Conservation (phyloP, 768 basidiomycete genomes). For the Xanthoconium purpureum region DNA sequence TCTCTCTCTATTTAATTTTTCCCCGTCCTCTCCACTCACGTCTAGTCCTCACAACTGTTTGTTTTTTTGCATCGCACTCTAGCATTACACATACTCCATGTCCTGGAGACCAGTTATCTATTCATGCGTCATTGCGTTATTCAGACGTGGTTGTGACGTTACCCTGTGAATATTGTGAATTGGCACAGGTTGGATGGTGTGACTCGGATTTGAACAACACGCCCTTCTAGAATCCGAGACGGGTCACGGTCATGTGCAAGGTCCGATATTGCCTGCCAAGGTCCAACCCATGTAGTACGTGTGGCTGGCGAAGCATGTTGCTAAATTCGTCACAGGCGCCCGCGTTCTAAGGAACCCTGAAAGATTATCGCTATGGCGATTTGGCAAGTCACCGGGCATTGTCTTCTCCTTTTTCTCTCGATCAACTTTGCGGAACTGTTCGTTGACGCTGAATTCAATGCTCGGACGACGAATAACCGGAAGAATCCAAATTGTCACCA, state of each 20-base stretch:
- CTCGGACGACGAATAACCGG: constrained; percentile 10
- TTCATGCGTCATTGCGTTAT: constrained; percentile 1
- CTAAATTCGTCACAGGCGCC: constrained; percentile 13
- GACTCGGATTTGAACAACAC: constrained; percentile 15
- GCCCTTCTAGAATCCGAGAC: constrained; percentile 1
- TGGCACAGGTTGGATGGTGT: background rate
- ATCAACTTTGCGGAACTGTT: constrained; percentile 14
- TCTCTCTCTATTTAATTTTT: constrained; percentile 8
- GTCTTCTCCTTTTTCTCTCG: constrained; percentile 3
- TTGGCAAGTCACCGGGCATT: constrained; percentile 20
- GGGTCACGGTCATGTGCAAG: constrained; percentile 10
- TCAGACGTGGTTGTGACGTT: constrained; percentile 1
- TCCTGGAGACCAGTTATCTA: constrained; percentile 12
- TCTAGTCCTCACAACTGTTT: background rate
- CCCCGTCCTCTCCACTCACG: background rate
- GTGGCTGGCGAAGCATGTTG: constrained; percentile 1
- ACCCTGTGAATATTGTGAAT: constrained; percentile 1
- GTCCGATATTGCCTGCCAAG: constrained; percentile 7
- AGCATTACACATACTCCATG: constrained; percentile 3
- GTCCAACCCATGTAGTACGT: background rate
- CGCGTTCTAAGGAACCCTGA: background rate
- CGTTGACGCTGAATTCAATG: background rate
- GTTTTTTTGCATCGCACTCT: background rate
- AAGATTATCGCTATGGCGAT: constrained; percentile 18
- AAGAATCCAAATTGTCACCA: constrained; percentile 4